Base-by-base conservation (phyloP, 768 basidiomycete genomes). In the Pleurotus cornucopiae region DNA sequence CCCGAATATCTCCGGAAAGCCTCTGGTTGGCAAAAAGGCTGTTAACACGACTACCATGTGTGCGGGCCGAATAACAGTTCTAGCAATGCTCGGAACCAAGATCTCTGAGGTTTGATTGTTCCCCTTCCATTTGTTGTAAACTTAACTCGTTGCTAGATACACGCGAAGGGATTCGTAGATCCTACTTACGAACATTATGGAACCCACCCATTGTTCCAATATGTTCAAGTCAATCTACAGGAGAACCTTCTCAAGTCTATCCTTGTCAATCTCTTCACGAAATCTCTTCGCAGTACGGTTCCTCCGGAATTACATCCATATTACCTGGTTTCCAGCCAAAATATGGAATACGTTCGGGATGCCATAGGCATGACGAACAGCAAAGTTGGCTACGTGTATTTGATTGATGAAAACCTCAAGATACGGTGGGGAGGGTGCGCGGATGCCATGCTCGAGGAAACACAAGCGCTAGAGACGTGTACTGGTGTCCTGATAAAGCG, bases 351-450 rank as follows among this genome's bases (percentile, higher is more conserved):
- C 66, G 70, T 90, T 13, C 86, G 91, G 30, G 88, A 92, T 39
- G 84, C 90, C 4, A 72, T 98, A 45, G 92, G 93, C 0, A 87
- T 96, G 78, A 82, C 83, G 26, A 98, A 98, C 72, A 88, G 85
- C 67, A 86, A 89, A 64, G 81, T 98, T 26, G 96, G 95, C 16
- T 97, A 96, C 65, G 86, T 95, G 12, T 98, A 89, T 65, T 76
- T 98, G 11, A 83, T 98, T 23, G 96, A 98, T 66, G 82, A 86
- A 68, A 83, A 91, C 57, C 67, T 85, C 58, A 90, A 85, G 68
- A 81, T 98, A 46, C 81, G 96, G 16, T 98, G 96, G 96, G 95
- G 89, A 1, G 96, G 84, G 7, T 90, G 93, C 61, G 93, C 88
- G 5, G 89, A 91, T 62, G 91, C 94, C 0, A 88, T 81, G 57